These are phyloP conservation scores for Actinomortierella ambigua DNA, from an alignment of 371 early-diverging fungal species.

Conservation along the genomic window DNA sequence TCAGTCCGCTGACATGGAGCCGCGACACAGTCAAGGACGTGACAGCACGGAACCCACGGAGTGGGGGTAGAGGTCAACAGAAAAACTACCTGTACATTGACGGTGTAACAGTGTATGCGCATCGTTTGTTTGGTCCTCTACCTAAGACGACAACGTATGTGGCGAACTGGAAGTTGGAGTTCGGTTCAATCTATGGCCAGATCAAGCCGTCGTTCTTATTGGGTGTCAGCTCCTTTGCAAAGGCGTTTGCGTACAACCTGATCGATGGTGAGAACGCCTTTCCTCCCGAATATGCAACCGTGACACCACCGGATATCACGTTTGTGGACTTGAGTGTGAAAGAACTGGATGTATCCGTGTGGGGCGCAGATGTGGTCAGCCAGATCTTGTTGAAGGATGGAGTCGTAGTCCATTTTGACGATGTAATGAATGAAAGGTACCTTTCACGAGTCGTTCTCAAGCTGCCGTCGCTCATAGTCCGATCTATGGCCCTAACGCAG, in stretches of 20 bases:
- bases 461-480: conserved; percentile 61
- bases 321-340: conserved; percentile 64
- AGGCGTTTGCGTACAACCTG: conserved; percentile 71
- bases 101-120: conserved; percentile 68
- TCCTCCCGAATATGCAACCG: conserved; percentile 53
- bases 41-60: neutral
- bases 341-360: conserved; percentile 66
- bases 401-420: conserved; percentile 66
- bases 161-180: conserved; percentile 73
- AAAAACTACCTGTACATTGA: conserved; percentile 65
- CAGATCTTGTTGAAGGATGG: conserved; percentile 63
- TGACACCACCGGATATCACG: conserved; percentile 66
- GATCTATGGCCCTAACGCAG: conserved; percentile 55
- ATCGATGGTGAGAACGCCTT: conserved; percentile 78
- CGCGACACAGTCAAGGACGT: conserved; percentile 46
- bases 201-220: conserved; percentile 68
- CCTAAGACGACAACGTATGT: conserved; percentile 75
- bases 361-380: conserved; percentile 64
- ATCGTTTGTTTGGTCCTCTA: conserved; percentile 78
- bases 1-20: conserved; percentile 70
- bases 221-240: conserved; percentile 61
- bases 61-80: conserved; percentile 19
- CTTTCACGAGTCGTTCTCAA: conserved; percentile 62
- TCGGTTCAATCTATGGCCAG: conserved; percentile 75
- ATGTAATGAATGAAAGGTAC: conserved; percentile 67